phyloP scores from a whole-genome alignment of 2,329 filamentous ascomycete genomes.

The Elsinoe australis region DNA sequence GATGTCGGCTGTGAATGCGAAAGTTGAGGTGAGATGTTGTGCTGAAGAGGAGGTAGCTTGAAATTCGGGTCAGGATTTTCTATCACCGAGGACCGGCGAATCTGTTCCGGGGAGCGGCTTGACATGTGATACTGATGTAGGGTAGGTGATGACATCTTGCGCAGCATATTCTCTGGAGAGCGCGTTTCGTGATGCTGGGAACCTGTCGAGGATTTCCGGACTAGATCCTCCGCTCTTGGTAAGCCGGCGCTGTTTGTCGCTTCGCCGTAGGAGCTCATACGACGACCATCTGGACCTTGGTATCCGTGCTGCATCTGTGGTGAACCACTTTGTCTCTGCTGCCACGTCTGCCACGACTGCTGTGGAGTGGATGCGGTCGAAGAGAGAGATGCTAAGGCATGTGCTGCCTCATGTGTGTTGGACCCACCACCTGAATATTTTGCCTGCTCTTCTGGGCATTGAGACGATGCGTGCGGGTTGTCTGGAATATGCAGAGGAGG shows the following conservation, averaged over 20 bases:
- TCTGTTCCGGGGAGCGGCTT: slow-evolving; percentile 39
- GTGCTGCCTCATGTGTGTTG: slow-evolving; percentile 32
- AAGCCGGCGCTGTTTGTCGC: slow-evolving; percentile 23
- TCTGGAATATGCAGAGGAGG: slow-evolving; percentile 19
- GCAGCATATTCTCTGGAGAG: slow-evolving; percentile 29
- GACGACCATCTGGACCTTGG: slow-evolving; percentile 3
- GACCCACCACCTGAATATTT: not conserved
- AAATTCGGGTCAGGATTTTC: slow-evolving; percentile 29
- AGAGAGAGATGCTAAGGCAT: slow-evolving; percentile 29
- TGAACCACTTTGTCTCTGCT: slow-evolving; percentile 8
- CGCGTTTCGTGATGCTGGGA: slow-evolving; percentile 22
- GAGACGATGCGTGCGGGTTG: slow-evolving; percentile 10
- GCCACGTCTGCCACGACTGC: slow-evolving; percentile 23
- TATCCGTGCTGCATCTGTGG: not conserved
- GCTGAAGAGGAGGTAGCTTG: slow-evolving; percentile 38
- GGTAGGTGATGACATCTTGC: slow-evolving; percentile 37
- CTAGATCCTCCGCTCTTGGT: slow-evolving; percentile 32
- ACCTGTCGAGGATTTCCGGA: slow-evolving; percentile 31
- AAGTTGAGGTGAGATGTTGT: slow-evolving; percentile 19
- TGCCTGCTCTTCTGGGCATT: slow-evolving; percentile 23
- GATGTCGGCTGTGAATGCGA: not conserved
- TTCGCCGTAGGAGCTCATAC: slow-evolving; percentile 25
- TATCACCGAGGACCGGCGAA: slow-evolving; percentile 31
- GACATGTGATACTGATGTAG: slow-evolving; percentile 42
- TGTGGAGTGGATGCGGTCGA: slow-evolving; percentile 24